Evolutionary conservation across 129 eudicot genomes (phyloP).

Genomic region (Kitagawia praeruptora): DNA sequence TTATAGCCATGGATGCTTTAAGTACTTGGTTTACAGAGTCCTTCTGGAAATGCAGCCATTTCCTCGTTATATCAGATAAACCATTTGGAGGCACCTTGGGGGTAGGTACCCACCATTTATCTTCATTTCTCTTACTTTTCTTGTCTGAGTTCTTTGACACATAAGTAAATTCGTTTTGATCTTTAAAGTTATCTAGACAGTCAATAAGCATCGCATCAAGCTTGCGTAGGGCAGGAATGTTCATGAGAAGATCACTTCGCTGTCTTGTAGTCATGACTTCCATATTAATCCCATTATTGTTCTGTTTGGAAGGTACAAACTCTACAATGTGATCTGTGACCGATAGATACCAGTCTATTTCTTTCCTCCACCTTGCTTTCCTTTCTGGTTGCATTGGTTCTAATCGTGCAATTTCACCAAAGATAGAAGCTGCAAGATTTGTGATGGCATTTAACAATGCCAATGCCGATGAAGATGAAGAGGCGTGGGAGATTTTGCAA

Average conservation of each 20-base stretch:
- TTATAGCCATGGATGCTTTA: constrained; percentile 90
- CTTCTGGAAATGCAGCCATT: constrained; percentile 78
- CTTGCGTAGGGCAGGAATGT: constrained; percentile 72
- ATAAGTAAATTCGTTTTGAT: constrained; percentile 68
- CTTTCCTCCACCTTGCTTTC: constrained; percentile 10
- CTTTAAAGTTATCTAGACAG: constrained; percentile 72
- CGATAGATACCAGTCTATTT: constrained; percentile 5
- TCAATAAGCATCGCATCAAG: constrained; percentile 85
- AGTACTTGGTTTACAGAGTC: constrained; percentile 86
- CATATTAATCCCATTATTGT: constrained; percentile 24
- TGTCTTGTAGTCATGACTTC: constrained; percentile 87
- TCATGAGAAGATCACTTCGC: constrained; percentile 57
- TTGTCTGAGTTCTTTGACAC: constrained; percentile 42
- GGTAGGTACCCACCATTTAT: constrained; percentile 94
- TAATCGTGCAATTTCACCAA: constrained; percentile 1
- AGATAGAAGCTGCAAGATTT: constrained; percentile 15
- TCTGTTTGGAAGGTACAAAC: not conserved
- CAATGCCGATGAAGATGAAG: constrained; percentile 20
- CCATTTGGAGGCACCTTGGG: constrained; percentile 83
- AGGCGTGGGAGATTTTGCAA: too few species aligned
- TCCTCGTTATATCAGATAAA: constrained; percentile 60
- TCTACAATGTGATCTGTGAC: constrained; percentile 13
- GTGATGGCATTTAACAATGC: constrained; percentile 20
- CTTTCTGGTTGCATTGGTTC: constrained; percentile 10
- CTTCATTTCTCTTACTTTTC: constrained; percentile 46